A percentile compares a stretch with the other conserved stretches of the same genome.
Conservation (phyloP, 169 alveolate genomes). For the Cryptosporidium sp. region DNA sequence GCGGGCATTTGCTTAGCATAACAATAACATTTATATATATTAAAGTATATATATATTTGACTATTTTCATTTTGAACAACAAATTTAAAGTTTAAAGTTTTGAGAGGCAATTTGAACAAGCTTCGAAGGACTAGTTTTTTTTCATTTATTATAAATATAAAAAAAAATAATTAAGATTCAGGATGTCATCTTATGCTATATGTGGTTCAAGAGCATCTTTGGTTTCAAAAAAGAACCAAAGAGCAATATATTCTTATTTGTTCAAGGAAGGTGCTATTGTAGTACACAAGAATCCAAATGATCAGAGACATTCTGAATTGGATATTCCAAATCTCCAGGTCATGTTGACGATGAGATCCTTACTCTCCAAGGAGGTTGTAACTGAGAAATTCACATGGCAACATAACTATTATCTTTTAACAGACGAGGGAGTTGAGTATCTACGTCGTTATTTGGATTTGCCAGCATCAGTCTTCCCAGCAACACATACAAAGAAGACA, state of each 20-base stretch:
- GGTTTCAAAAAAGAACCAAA: slow-evolving; percentile 71
- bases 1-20: background rate
- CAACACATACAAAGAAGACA: slow-evolving; percentile 91
- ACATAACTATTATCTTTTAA: slow-evolving; percentile 88
- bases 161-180: slow-evolving; percentile 10
- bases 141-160: background rate
- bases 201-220: slow-evolving; percentile 76
- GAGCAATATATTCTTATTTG: slow-evolving; percentile 68
- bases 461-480: slow-evolving; percentile 94
- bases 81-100: background rate
- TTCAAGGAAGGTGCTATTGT: slow-evolving; percentile 88
- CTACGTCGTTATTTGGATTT: slow-evolving; percentile 89
- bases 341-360: slow-evolving; percentile 89
- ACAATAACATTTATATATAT: background rate
- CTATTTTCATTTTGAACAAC: background rate
- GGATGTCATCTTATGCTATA: slow-evolving; percentile 71
- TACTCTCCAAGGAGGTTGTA: slow-evolving; percentile 88
- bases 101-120: background rate
- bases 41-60: background rate
- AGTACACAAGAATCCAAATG: slow-evolving; percentile 88
- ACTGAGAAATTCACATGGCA: slow-evolving; percentile 92
- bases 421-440: slow-evolving; percentile 90
- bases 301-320: slow-evolving; percentile 87
- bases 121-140: background rate
- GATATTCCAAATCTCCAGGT: slow-evolving; percentile 91